Evolutionary conservation across 176 grass and related monocot genomes (phyloP).

Genomic region (Areca catechu): DNA sequence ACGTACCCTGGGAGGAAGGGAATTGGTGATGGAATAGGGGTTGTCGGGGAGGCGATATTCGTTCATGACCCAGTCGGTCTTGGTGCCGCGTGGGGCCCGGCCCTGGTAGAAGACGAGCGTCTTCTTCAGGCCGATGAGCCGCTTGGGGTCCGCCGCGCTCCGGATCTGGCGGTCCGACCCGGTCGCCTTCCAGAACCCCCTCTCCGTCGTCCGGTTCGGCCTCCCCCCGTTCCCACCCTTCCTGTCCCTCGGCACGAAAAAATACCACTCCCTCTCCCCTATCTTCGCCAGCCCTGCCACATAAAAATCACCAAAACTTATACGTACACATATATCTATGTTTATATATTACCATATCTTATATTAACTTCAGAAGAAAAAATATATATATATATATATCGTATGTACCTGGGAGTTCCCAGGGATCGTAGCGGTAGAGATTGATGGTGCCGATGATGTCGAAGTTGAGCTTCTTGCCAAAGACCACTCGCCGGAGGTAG

Average conservation of each 20-base stretch:
- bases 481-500: slow-evolving; percentile 47
- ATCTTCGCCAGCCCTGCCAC: slow-evolving; percentile 51
- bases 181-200: slow-evolving; percentile 91
- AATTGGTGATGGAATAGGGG: not conserved
- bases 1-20: slow-evolving; percentile 23
- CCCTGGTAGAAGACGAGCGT: slow-evolving; percentile 89
- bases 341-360: too few species aligned
- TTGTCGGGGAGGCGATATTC: slow-evolving; percentile 68
- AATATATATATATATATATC: too few species aligned
- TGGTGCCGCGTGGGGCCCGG: slow-evolving; percentile 56
- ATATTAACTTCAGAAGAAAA: too few species aligned
- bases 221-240: slow-evolving; percentile 48
- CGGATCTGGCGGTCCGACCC: slow-evolving; percentile 57
- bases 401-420: slow-evolving; percentile 64
- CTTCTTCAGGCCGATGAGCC: slow-evolving; percentile 79
- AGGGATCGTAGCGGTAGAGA: slow-evolving; percentile 78
- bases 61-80: slow-evolving; percentile 95
- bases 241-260: slow-evolving; percentile 72
- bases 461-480: slow-evolving; percentile 58
- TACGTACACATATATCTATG: too few species aligned
- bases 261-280: slow-evolving; percentile 96
- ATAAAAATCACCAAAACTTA: too few species aligned
- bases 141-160: slow-evolving; percentile 29
- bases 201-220: slow-evolving; percentile 77
- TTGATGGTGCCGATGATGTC: slow-evolving; percentile 79